Evolutionary conservation across 1,139 yeast genomes (phyloP).

Genomic region (Yamadazyma conglobata): DNA sequence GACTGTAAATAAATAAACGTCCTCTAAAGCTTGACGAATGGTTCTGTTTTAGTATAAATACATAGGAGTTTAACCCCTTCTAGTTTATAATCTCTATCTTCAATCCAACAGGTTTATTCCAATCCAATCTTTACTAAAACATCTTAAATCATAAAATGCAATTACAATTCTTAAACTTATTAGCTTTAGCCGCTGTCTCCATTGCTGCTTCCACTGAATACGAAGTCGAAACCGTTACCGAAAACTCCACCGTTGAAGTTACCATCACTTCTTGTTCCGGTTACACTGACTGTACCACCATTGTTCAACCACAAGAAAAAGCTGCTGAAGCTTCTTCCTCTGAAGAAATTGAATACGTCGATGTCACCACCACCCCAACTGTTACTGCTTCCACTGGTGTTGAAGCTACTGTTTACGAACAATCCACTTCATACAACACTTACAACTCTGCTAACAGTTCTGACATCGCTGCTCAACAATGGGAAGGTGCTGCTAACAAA

Average conservation of each 20-base stretch:
- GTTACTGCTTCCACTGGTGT: constrained; percentile 35
- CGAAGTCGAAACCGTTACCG: constrained; percentile 29
- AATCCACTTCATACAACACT: constrained; percentile 31
- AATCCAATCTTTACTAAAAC: constrained; percentile 3
- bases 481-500: constrained; percentile 29
- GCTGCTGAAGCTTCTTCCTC: constrained; percentile 16
- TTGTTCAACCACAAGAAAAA: constrained; percentile 15
- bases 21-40: background rate
- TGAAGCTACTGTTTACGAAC: constrained; percentile 32
- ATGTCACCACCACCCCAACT: constrained; percentile 32
- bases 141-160: constrained; percentile 9
- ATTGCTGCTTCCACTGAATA: constrained; percentile 18
- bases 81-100: constrained; percentile 4
- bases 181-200: constrained; percentile 27
- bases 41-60: constrained; percentile 14
- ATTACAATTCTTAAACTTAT: constrained; percentile 27
- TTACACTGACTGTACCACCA: constrained; percentile 23
- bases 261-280: constrained; percentile 44
- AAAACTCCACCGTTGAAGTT: constrained; percentile 30
- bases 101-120: too few species aligned
- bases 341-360: constrained; percentile 23
- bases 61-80: constrained; percentile 12
- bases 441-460: constrained; percentile 11
- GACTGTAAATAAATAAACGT: background rate
- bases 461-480: constrained; percentile 22